Base-by-base conservation (phyloP, 1,284 basidiomycete genomes). In the Phellopilus nigrolimitatus region DNA sequence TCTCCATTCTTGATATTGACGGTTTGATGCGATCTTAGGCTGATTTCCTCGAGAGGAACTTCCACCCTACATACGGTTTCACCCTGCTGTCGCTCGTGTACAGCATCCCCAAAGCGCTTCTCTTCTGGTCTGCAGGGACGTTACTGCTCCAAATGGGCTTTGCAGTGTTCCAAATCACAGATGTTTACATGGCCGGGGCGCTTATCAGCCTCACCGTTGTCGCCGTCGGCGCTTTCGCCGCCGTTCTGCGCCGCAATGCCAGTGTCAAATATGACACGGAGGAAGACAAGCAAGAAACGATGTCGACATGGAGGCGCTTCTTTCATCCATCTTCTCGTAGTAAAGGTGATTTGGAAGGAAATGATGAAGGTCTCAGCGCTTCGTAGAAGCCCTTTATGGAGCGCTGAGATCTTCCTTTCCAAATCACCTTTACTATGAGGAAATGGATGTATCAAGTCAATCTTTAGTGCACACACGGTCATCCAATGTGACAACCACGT, bases 61-160 rank as follows among this genome's bases (percentile, higher is more conserved):
- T 17, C 28, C 48, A 47, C 25, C 27, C 42, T 19, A 24, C 15
- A 47, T 52, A 34, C 40, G 54, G 54, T 8, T 49, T 56, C 25
- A 36, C 47, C 13, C 54, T 40, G 22, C 46, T 56, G n/a, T 47
- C 49, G 24, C 27, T 47, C 37, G 21, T 48, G 13, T 56, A 44
- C 45, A 56, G 54, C 41, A 22, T 56, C 28, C 54, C 54, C 9
- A 56, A 56, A 24, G 50, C 54, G 13, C 33, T 52, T 8, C 38
- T 48, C 8, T 39, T 43, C 40, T 56, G 54, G 54, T 52, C 54
- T 5, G 15, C 46, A 5, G 50, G 30, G n/a, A 34, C 53, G 17
- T 12, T 49, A 21, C 19, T 33, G n/a, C 22, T 45, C 8, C 54
- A 56, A 31, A 33, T 17, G 2, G 31, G 19, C 39, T 34, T 53